These are phyloP conservation scores for thale cress (Arabidopsis thaliana) DNA, from an alignment of 345 rosid species.

Conservation along the genomic window TAIR10.1 NC_003070.9:2063501-2064000, in stretches of 20 bases:
- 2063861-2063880: constrained; percentile 82
- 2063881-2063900: constrained; percentile 64
- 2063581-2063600: constrained; percentile 72
- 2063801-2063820: constrained; percentile 65
- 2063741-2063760: constrained; percentile 52
- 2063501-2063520: constrained; percentile 55
- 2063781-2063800: constrained; percentile 78
- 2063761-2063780: constrained; percentile 76
- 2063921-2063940: constrained; percentile 81
- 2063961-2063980: constrained; percentile 14
- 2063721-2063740: constrained; percentile 9
- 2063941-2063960: constrained; percentile 68
- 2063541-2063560: constrained; percentile 93
- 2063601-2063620: constrained; percentile 57
- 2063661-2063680: constrained; percentile 57
- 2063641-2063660: constrained; percentile 51
- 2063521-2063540: constrained; percentile 81
- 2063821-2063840: constrained; percentile 48
- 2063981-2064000: constrained; percentile 33
- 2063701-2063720: not conserved
- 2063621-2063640: constrained; percentile 72
- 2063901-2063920: constrained; percentile 62
- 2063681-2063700: constrained; percentile 8
- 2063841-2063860: constrained; percentile 48
- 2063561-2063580: constrained; percentile 64